phyloP scores from a whole-genome alignment of 139 green algal species.

The Medakamo hakoo region DNA sequence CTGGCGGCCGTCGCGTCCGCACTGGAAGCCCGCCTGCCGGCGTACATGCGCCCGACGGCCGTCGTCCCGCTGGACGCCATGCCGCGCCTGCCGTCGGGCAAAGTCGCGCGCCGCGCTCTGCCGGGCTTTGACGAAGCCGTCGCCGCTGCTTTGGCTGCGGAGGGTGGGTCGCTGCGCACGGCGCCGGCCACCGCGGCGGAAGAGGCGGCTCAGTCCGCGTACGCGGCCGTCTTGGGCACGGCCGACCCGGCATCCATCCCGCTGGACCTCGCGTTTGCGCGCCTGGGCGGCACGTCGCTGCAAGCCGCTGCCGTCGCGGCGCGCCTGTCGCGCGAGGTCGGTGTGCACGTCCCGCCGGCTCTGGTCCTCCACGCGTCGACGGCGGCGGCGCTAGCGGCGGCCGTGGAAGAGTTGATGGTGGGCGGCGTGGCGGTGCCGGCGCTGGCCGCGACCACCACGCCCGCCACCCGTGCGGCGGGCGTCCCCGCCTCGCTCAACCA shows the following conservation, averaged over 20 bases:
- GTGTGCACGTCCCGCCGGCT: too few relatives aligned
- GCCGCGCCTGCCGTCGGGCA: conserved; percentile 15
- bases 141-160: neutral
- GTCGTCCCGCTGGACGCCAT: conserved; percentile 10
- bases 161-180: neutral
- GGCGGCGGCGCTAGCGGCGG: too few relatives aligned
- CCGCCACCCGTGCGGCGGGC: too few relatives aligned
- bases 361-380: too few relatives aligned
- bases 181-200: too few relatives aligned
- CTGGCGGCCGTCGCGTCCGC: neutral
- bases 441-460: too few relatives aligned
- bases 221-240: neutral
- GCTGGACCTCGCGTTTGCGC: conserved; percentile 9
- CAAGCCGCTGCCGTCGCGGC: conserved; percentile 9
- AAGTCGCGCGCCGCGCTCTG: conserved; percentile 5
- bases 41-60: conserved; percentile 11
- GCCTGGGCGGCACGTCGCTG: conserved; percentile 16
- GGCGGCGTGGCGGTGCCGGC: too few relatives aligned
- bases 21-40: neutral
- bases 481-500: too few relatives aligned
- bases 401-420: too few relatives aligned
- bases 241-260: conserved; percentile 1
- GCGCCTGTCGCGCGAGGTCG: too few relatives aligned
- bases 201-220: neutral
- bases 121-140: neutral